A percentile compares a stretch with the other conserved stretches of the same genome.
These are phyloP conservation scores for Quercus bicolor DNA, from an alignment of 306 rosid genomes.

Conservation along the genomic window DNA sequence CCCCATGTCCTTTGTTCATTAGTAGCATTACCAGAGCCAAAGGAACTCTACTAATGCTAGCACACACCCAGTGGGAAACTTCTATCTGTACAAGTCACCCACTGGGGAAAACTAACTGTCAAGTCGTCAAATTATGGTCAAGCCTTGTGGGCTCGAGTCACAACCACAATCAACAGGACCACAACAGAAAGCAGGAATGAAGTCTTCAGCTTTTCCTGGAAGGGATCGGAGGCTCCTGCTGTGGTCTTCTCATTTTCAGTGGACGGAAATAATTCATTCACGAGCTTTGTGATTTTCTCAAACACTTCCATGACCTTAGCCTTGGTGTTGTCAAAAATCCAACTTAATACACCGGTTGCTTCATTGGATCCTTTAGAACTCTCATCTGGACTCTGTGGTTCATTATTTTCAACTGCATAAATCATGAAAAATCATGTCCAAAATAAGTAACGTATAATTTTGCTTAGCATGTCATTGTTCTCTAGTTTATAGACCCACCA, in stretches of 20 bases:
- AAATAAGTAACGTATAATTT: background rate
- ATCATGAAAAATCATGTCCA: background rate
- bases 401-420: constrained; percentile 29
- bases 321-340: constrained; percentile 40
- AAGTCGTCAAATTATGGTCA: constrained; percentile 45
- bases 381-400: constrained; percentile 11
- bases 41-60: background rate
- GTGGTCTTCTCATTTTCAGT: constrained; percentile 4
- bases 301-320: constrained; percentile 44
- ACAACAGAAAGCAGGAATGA: constrained; percentile 66
- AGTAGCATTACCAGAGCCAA: background rate
- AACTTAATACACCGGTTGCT: constrained; percentile 24
- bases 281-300: constrained; percentile 40
- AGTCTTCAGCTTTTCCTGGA: constrained; percentile 49
- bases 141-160: constrained; percentile 39
- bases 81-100: background rate
- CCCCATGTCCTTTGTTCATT: background rate
- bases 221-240: constrained; percentile 22
- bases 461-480: background rate
- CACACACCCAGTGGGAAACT: background rate
- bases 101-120: constrained; percentile 12
- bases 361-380: constrained; percentile 21
- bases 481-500: no score
- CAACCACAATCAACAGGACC: constrained; percentile 68
- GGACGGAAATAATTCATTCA: constrained; percentile 38